A percentile compares a stretch with the other conserved stretches of the same genome.
These are phyloP conservation scores for Chaetomium strumarium DNA, from an alignment of 2,329 filamentous ascomycete species.

Conservation along the genomic window DNA sequence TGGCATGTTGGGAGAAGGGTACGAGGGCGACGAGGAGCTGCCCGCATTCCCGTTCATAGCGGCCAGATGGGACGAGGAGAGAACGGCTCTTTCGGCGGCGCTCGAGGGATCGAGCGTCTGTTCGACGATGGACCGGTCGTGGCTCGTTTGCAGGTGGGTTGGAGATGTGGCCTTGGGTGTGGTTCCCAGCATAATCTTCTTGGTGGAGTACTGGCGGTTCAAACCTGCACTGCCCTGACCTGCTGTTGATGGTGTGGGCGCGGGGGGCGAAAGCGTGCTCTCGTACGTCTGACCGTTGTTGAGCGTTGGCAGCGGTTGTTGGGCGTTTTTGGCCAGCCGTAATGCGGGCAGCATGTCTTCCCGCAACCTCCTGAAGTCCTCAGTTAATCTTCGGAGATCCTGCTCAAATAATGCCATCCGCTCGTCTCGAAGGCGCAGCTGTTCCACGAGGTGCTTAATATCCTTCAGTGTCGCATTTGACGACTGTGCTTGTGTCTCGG, in stretches of 20 bases:
- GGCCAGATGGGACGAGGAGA: conserved; percentile 63
- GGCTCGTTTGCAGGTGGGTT: conserved; percentile 62
- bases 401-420: conserved; percentile 77
- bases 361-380: conserved; percentile 81
- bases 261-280: conserved; percentile 49
- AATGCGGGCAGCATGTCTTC: conserved; percentile 90
- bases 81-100: conserved; percentile 60
- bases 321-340: conserved; percentile 84
- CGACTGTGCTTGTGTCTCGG: conserved; percentile 81
- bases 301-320: conserved; percentile 70
- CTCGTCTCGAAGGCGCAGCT: conserved; percentile 84
- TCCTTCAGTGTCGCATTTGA: conserved; percentile 87
- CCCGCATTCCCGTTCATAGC: conserved; percentile 61
- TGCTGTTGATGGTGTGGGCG: conserved; percentile 48
- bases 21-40: conserved; percentile 47
- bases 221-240: conserved; percentile 50
- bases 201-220: conserved; percentile 68
- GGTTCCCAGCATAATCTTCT: conserved; percentile 64
- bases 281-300: conserved; percentile 46
- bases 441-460: conserved; percentile 83
- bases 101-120: conserved; percentile 62
- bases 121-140: conserved; percentile 59
- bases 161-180: conserved; percentile 73
- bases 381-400: conserved; percentile 74
- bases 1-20: conserved; percentile 60